Evolutionary conservation across 1,139 yeast genomes (phyloP).

Genomic region (Candida tetrigidarum): DNA sequence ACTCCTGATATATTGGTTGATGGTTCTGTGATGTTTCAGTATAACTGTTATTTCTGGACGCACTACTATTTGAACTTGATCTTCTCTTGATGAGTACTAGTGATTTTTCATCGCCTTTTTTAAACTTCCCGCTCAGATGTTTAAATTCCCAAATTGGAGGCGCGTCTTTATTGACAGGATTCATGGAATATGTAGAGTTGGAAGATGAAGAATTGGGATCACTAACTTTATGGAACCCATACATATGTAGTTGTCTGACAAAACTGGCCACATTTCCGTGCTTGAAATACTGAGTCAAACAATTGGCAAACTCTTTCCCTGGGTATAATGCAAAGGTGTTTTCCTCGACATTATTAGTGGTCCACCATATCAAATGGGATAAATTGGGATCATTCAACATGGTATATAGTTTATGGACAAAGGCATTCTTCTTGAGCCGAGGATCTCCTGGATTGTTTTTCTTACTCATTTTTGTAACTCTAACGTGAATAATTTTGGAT

Average conservation of each 20-base stretch:
- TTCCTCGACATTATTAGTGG: conserved; percentile 55
- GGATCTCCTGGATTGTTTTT: conserved; percentile 22
- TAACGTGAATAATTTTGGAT: background rate
- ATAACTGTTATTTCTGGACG: conserved; percentile 21
- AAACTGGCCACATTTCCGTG: conserved; percentile 53
- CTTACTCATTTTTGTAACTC: conserved; percentile 24
- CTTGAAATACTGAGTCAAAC: conserved; percentile 47
- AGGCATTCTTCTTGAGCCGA: conserved; percentile 59
- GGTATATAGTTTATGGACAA: conserved; percentile 63
- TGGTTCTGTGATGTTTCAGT: conserved; percentile 15
- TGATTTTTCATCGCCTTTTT: conserved; percentile 72
- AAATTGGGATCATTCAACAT: conserved; percentile 61
- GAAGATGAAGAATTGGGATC: conserved; percentile 27
- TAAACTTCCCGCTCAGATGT: conserved; percentile 79
- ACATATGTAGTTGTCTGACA: conserved; percentile 53
- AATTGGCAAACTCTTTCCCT: conserved; percentile 48
- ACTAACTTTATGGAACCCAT: conserved; percentile 57
- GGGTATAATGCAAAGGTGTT: conserved; percentile 69
- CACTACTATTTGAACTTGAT: conserved; percentile 36
- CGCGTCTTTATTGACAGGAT: conserved; percentile 25
- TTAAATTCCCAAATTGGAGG: conserved; percentile 80
- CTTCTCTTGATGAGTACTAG: conserved; percentile 72
- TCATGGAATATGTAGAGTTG: conserved; percentile 3
- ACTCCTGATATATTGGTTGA: conserved; percentile 8
- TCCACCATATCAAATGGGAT: conserved; percentile 73